Percentiles rank a stretch among this genome's conserved stretches.
Conservation (phyloP, 75 land plant genomes). For the Adiantum capillusveneris region DNA sequence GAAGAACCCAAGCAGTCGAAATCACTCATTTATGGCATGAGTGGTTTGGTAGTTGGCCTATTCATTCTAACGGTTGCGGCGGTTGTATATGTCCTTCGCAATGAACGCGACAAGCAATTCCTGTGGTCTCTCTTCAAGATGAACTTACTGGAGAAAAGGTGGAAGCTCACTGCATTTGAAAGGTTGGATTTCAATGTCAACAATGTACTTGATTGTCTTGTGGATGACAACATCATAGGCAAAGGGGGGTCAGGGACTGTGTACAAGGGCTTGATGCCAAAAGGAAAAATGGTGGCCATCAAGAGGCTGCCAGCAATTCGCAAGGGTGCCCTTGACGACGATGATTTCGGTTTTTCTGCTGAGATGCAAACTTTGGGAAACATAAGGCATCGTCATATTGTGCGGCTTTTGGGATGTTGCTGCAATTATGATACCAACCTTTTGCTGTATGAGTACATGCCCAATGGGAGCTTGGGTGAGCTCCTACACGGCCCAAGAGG, state of each 20-base stretch:
- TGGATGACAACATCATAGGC: constrained; percentile 66
- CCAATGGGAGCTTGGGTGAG: constrained; percentile 60
- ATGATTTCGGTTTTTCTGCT: constrained; percentile 30
- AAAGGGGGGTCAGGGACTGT: constrained; percentile 71
- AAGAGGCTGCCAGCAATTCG: constrained; percentile 47
- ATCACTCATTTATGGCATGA: not conserved
- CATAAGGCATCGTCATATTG: constrained; percentile 68
- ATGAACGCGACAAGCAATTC: constrained; percentile 1
- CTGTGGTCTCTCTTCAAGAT: not conserved
- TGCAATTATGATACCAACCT: constrained; percentile 54
- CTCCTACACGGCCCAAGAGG: constrained; percentile 45
- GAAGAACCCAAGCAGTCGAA: not conserved
- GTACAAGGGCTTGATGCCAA: constrained; percentile 64
- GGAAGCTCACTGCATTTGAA: constrained; percentile 74
- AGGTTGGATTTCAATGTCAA: constrained; percentile 48
- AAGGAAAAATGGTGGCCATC: constrained; percentile 47
- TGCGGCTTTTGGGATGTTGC: constrained; percentile 55
- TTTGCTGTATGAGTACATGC: constrained; percentile 69
- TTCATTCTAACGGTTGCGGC: constrained; percentile 41
- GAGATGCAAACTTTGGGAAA: constrained; percentile 58
- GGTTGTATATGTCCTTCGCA: constrained; percentile 13
- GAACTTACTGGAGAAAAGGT: constrained; percentile 30
- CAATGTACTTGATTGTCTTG: constrained; percentile 54
- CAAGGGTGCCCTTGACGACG: constrained; percentile 3
- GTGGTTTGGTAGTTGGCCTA: not conserved